phyloP scores from a whole-genome alignment of 2,329 filamentous ascomycete genomes.

The Escovopsis weberi region DNA sequence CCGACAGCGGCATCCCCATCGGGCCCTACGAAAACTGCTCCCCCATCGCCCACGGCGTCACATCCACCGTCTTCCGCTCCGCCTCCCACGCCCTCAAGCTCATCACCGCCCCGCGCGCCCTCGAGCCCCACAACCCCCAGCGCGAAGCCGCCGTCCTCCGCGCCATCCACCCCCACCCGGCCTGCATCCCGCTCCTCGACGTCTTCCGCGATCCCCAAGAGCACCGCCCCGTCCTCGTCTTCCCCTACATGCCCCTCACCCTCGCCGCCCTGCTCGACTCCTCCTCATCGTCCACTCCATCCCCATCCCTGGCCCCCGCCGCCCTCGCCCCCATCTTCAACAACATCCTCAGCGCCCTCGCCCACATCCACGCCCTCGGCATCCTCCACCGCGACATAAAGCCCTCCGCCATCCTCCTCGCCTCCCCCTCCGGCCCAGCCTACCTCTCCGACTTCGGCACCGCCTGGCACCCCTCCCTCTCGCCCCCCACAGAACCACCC shows the following conservation, averaged over 20 bases:
- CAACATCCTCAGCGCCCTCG: constrained; percentile 34
- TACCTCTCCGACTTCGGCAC: constrained; percentile 87
- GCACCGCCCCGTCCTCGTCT: constrained; percentile 62
- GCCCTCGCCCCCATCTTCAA: too few relatives aligned
- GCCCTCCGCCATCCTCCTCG: constrained; percentile 72
- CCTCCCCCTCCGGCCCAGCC: constrained; percentile 52
- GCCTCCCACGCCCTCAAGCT: constrained; percentile 57
- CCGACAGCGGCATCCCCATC: constrained; percentile 28
- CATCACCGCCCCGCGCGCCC: constrained; percentile 57
- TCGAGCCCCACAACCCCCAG: constrained; percentile 68
- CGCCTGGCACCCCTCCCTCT: constrained; percentile 56
- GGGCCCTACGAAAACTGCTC: constrained; percentile 39
- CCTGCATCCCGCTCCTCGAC: constrained; percentile 53
- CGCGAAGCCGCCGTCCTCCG: constrained; percentile 66
- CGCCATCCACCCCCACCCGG: constrained; percentile 31
- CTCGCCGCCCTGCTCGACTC: constrained; percentile 52
- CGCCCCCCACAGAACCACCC: constrained; percentile 48
- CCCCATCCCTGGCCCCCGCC: too few relatives aligned
- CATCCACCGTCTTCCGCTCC: constrained; percentile 70
- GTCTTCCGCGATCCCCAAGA: constrained; percentile 53
- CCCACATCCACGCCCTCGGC: constrained; percentile 53
- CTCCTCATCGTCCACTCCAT: constrained; percentile 6
- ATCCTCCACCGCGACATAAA: constrained; percentile 94
- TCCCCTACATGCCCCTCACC: constrained; percentile 68
- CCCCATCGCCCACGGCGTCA: constrained; percentile 52